These are phyloP conservation scores for Veloporphyrellus conicus DNA, from an alignment of 1,284 basidiomycete genomes.

Conservation along the genomic window DNA sequence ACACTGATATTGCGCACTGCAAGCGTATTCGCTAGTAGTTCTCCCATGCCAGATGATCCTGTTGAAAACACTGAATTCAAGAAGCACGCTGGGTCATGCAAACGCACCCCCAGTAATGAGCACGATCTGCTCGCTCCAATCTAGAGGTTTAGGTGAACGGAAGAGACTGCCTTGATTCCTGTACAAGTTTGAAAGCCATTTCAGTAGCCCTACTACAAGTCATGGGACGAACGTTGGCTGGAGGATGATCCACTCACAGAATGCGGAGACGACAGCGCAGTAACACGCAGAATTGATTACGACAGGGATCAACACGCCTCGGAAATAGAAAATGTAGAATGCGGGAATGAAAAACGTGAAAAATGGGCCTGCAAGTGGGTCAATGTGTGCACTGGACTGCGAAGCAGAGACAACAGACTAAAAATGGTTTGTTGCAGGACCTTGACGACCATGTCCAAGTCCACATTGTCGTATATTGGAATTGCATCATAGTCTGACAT, in stretches of 20 bases:
- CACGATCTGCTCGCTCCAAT: conserved; percentile 84
- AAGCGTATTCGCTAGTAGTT: conserved; percentile 78
- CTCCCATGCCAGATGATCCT: conserved; percentile 89
- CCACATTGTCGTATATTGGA: conserved; percentile 55
- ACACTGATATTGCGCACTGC: conserved; percentile 78
- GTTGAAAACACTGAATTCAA: background rate
- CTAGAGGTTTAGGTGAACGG: conserved; percentile 54
- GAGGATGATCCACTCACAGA: conserved; percentile 50
- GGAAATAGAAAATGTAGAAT: conserved; percentile 69
- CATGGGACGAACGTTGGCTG: background rate
- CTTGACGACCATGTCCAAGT: conserved; percentile 72
- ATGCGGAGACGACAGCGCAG: conserved; percentile 51
- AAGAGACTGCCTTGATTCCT: conserved; percentile 67
- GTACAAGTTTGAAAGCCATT: conserved; percentile 67
- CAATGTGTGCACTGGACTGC: background rate
- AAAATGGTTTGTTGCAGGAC: conserved; percentile 72
- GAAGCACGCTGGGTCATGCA: background rate
- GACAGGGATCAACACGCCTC: conserved; percentile 46
- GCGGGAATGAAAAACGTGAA: conserved; percentile 74
- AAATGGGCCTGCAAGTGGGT: conserved; percentile 59
- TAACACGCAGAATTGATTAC: conserved; percentile 52
- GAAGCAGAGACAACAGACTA: conserved; percentile 46
- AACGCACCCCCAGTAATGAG: conserved; percentile 81
- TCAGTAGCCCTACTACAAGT: conserved; percentile 52
- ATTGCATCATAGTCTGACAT: conserved; percentile 4